These are phyloP conservation scores for Solanum hybrid DNA, from an alignment of 305 asterid genomes.

Conservation along the genomic window DNA sequence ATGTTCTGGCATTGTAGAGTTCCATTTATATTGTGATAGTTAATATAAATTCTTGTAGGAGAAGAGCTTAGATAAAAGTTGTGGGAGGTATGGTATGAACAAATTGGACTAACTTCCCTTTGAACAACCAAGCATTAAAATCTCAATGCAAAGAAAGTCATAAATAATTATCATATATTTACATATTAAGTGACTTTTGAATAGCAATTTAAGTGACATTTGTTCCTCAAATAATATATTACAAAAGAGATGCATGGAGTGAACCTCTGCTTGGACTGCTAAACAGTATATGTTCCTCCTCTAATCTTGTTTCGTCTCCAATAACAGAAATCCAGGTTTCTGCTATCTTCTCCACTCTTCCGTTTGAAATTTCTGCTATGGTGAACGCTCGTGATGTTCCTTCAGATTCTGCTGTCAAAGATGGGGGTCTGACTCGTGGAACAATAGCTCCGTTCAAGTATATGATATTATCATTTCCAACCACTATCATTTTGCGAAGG, in stretches of 20 bases:
- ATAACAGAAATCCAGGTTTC: slow-evolving; percentile 81
- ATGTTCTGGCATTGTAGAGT: not conserved
- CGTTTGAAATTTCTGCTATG: slow-evolving; percentile 43
- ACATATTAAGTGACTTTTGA: not conserved
- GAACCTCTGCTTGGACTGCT: slow-evolving; percentile 15
- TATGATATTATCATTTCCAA: slow-evolving; percentile 47
- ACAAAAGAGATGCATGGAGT: not conserved
- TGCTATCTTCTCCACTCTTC: slow-evolving; percentile 45
- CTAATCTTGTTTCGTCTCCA: slow-evolving; percentile 32
- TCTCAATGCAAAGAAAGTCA: not conserved
- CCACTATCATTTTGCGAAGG: slow-evolving; percentile 69
- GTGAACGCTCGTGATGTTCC: slow-evolving; percentile 70
- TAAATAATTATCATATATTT: not conserved
- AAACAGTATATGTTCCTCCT: slow-evolving; percentile 41
- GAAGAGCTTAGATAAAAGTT: not conserved
- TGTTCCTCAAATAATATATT: not conserved
- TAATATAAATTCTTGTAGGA: not conserved
- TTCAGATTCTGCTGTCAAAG: slow-evolving; percentile 9
- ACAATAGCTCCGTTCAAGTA: slow-evolving; percentile 82
- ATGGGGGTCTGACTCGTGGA: slow-evolving; percentile 50
- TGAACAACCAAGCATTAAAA: not conserved
- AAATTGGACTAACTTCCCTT: not conserved
- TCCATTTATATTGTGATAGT: not conserved
- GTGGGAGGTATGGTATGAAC: not conserved
- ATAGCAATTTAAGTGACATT: not conserved